A percentile compares a stretch with the other conserved stretches of the same genome.
Evolutionary conservation across 169 alveolate genomes (phyloP).

Genomic region (Amoebophrya sp.): DNA sequence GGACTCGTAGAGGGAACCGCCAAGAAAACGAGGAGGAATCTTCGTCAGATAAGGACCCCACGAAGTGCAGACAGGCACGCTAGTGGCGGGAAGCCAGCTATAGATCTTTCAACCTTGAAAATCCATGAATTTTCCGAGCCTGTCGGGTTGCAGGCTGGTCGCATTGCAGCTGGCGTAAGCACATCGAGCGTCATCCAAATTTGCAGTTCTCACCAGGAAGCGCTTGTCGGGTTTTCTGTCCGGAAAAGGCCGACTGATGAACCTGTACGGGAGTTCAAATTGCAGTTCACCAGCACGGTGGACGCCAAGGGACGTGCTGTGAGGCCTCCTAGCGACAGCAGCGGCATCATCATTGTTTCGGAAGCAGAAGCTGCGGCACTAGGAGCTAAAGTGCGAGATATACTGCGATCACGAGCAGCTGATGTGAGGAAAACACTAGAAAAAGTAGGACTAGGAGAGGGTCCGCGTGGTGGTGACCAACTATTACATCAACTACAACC

Average conservation of each 20-base stretch:
- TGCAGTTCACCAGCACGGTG: neutral
- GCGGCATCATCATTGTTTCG: neutral
- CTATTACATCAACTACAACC: too few species aligned
- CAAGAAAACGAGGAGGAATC: too few species aligned
- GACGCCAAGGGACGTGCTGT: neutral
- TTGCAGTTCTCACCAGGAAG: neutral
- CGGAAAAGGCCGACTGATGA: neutral
- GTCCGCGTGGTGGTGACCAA: too few species aligned
- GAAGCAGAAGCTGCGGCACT: neutral
- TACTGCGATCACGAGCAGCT: neutral
- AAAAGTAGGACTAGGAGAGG: too few species aligned
- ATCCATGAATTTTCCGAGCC: neutral
- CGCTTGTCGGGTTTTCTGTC: neutral
- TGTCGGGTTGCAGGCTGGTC: neutral
- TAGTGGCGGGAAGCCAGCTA: too few species aligned
- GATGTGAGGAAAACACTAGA: neutral
- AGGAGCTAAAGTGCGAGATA: neutral
- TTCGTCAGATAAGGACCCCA: too few species aligned
- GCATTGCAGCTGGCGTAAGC: neutral
- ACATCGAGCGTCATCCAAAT: neutral
- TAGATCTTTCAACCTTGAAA: neutral
- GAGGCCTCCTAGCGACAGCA: too few species aligned
- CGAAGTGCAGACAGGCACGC: neutral
- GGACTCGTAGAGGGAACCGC: too few species aligned
- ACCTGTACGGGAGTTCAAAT: neutral